These are phyloP conservation scores for Ramularia collo-cygni DNA, from an alignment of 2,329 filamentous ascomycete genomes.

Conservation along the genomic window DNA sequence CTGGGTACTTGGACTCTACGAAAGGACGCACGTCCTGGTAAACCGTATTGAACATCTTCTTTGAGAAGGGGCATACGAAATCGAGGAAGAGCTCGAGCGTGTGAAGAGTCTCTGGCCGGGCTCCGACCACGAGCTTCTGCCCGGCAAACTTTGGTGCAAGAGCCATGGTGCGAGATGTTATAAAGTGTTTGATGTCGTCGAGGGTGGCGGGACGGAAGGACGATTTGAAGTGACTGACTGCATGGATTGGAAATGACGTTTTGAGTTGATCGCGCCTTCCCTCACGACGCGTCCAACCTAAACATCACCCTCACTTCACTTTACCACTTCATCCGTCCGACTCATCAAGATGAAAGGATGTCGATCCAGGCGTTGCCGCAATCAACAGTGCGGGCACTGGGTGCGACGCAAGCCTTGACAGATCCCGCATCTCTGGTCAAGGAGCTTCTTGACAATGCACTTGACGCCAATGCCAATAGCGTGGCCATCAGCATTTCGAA, in stretches of 20 bases:
- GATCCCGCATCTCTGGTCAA: conserved; percentile 60
- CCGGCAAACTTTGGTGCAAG: conserved; percentile 71
- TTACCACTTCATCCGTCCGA: neutral
- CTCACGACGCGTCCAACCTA: conserved; percentile 4
- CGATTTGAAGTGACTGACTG: no score
- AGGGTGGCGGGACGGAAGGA: no score
- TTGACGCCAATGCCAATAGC: conserved; percentile 62
- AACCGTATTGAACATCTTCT: conserved; percentile 71
- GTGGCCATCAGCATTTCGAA: conserved; percentile 58
- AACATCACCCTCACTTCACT: conserved; percentile 1
- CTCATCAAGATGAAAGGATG: conserved; percentile 20
- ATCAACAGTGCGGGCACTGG: conserved; percentile 48
- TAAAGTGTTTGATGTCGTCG: no score
- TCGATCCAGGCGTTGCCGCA: conserved; percentile 38
- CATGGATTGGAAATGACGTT: no score
- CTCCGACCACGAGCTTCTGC: conserved; percentile 53
- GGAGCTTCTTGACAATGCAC: conserved; percentile 69
- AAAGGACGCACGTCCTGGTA: conserved; percentile 58
- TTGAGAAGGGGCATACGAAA: conserved; percentile 78
- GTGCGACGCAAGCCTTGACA: conserved; percentile 54
- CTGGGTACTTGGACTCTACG: conserved; percentile 54
- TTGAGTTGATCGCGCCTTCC: neutral
- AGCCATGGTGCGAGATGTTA: conserved; percentile 49
- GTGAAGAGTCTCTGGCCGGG: conserved; percentile 40
- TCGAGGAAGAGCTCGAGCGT: conserved; percentile 64